Evolutionary conservation across 352 stramenopile species (phyloP), one percentile per base, ranked within the genome.

Genomic region (Globisporangium parvum): DNA sequence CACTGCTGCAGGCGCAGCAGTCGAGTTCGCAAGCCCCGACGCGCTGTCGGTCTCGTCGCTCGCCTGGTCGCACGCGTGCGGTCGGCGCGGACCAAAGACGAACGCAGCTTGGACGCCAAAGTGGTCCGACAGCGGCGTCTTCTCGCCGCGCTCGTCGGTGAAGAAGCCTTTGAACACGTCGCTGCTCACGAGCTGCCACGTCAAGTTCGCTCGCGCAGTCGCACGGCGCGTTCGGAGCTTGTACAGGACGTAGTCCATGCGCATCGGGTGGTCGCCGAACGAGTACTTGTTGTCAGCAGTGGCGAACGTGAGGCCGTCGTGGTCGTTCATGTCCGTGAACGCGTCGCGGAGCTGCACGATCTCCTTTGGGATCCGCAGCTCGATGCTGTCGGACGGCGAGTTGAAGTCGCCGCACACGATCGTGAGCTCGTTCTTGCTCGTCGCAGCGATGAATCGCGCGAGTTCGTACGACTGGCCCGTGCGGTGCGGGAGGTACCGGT

Each of bases 171-270:
- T 92, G 67, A 78, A 90, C 17, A 92, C 80, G 52, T 80, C 72
- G 65, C 82, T 88, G 10, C 61, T 57, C 17, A 72, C 61, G 31
- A 92, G 50, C 12, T 77, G 70, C 82, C 82, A 92, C 23, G 35
- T 42, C 0, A 53, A 42, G 20, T 44, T 21, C 2, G 63, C 9
- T 8, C 28, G 28, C 28, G 28, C 42, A 11, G 46, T 44, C 49
- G 48, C 52, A 18, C 48, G 33, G 26, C 55, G 46, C 45, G 59
- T 60, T 21, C 57, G 26, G 23, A 76, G 65, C 63, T 87, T 85
- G 73, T 90, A 92, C 51, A 92, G 68, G 21, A 92, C 66, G 52
- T 92, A 92, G 56, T 92, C 82, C 82, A 92, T 92, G 21, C 82
- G 76, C 82, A 92, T 92, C 2, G 82, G 82, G 60, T 89, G 74